Base-by-base conservation (phyloP, 1,284 basidiomycete genomes). In the Ganoderma meredithae region DNA sequence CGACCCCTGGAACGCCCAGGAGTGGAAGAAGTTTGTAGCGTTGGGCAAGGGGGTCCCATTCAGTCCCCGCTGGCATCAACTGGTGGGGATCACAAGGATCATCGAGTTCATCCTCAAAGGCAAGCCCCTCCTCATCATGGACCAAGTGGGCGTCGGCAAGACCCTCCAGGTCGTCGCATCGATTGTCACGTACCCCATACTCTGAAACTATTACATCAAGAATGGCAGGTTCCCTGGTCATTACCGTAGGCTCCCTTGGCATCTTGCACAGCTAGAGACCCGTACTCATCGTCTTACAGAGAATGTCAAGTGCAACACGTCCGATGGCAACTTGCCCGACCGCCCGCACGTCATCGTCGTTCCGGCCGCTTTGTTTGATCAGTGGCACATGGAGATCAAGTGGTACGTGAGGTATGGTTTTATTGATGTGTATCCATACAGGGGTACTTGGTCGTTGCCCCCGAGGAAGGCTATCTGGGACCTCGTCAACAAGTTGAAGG, bases 81-180 rank as follows among this genome's bases (percentile, higher is more conserved):
- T 66, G 25, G 41, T 56, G 0, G 68, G 64, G 5, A 62, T 71
- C n/a, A 15, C 62, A 0, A 67, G 64, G 65, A 62, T 72, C 62
- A 19, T 70, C 13, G 19, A 41, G 25, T 44, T 60, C n/a, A 13
- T 58, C 13, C 27, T 70, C 39, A 8, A 2, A 1, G 27, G 43
- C 1, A 31, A 52, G 22, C 60, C 63, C 3, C 47, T 61, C 33
- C 47, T 68, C 9, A 17, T 66, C 2, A 60, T 69, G 68, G 70
- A 71, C 52, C 53, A 47, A 1, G 70, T 71, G n/a, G 70, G 70
- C 13, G 40, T 71, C 17, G 68, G 70, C 10, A 69, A 71, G 66
- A 71, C 70, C 2, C 15, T 67, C 27, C 66, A 70, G 49, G 60
- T 59, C 2, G 43, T 70, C 44, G 31, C n/a, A 3, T 15, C 65